A percentile compares a stretch with the other conserved stretches of the same genome.
phyloP scores from a whole-genome alignment of 768 basidiomycete genomes.

The Boletales sp. region DNA sequence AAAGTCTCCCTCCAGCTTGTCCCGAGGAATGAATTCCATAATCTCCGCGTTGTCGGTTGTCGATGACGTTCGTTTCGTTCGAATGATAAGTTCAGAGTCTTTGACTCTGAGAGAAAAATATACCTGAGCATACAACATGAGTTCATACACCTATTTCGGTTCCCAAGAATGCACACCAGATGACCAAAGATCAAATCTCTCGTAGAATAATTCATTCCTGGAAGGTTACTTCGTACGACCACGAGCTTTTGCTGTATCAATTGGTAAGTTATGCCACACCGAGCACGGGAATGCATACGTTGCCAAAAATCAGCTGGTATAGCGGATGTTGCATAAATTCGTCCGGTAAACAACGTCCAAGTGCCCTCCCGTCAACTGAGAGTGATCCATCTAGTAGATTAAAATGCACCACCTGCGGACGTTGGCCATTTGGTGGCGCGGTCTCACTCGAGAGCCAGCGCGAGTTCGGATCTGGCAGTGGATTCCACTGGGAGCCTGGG shows the following conservation, averaged over 20 bases:
- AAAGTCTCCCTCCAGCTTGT: conserved; percentile 22
- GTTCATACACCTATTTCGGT: neutral
- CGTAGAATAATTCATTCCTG: conserved; percentile 26
- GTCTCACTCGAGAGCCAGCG: conserved; percentile 24
- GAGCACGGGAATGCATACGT: conserved; percentile 3
- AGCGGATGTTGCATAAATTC: conserved; percentile 16
- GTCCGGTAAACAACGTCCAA: conserved; percentile 19
- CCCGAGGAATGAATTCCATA: conserved; percentile 23
- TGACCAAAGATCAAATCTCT: conserved; percentile 12
- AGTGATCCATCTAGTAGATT: conserved; percentile 25
- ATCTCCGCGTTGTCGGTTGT: neutral
- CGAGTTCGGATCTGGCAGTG: conserved; percentile 7
- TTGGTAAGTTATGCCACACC: neutral
- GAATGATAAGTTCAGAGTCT: conserved; percentile 15
- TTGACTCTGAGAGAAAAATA: conserved; percentile 17
- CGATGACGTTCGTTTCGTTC: conserved; percentile 1
- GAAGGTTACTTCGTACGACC: conserved; percentile 20
- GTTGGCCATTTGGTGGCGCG: neutral
- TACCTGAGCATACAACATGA: conserved; percentile 10
- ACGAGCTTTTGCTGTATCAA: conserved; percentile 17
- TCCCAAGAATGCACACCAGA: conserved; percentile 7
- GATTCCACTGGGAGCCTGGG: conserved; percentile 19
- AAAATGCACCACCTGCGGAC: conserved; percentile 19
- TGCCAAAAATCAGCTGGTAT: conserved; percentile 20
- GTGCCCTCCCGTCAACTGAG: conserved; percentile 24